Percentiles rank a stretch among this genome's conserved stretches.
These are phyloP conservation scores for Tinospora cordifolia DNA, from an alignment of 164 flowering plant genomes.

Conservation along the genomic window DNA sequence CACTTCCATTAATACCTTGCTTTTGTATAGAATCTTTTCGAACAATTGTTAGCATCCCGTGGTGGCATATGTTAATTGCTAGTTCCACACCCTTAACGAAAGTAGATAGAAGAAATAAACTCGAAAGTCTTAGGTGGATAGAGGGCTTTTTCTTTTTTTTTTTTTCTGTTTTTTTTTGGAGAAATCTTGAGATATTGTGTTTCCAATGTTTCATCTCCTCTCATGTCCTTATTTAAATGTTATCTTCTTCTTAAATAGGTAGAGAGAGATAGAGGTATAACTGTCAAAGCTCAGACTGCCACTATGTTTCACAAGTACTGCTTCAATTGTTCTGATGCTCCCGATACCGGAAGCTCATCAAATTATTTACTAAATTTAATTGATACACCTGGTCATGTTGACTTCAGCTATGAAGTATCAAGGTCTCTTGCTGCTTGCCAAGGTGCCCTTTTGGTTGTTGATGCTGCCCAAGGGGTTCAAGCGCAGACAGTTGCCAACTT, in stretches of 20 bases:
- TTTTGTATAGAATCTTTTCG: too few species aligned
- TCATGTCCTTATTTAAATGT: background rate
- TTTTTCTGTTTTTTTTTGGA: too few species aligned
- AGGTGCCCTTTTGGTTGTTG: constrained; percentile 94
- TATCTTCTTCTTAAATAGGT: constrained; percentile 40
- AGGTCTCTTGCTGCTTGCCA: constrained; percentile 98
- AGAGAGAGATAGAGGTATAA: constrained; percentile 96
- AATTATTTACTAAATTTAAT: constrained; percentile 67
- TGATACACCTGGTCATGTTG: constrained; percentile 98
- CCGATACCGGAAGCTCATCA: constrained; percentile 25
- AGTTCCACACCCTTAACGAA: too few species aligned
- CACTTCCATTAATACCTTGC: too few species aligned
- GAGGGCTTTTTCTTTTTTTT: too few species aligned
- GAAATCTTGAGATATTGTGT: too few species aligned
- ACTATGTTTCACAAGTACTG: constrained; percentile 73
- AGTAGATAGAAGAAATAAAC: too few species aligned
- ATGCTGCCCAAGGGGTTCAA: constrained; percentile 98
- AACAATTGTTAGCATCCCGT: too few species aligned
- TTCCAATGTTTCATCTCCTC: too few species aligned
- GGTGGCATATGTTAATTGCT: too few species aligned
- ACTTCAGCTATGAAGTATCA: constrained; percentile 97
- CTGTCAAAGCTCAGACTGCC: constrained; percentile 98
- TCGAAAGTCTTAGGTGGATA: too few species aligned
- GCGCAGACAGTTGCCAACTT: constrained; percentile 98
- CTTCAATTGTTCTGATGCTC: constrained; percentile 16